Base-by-base conservation (phyloP, 371 early-diverging fungal species). In the Mortierella sp. region DNA sequence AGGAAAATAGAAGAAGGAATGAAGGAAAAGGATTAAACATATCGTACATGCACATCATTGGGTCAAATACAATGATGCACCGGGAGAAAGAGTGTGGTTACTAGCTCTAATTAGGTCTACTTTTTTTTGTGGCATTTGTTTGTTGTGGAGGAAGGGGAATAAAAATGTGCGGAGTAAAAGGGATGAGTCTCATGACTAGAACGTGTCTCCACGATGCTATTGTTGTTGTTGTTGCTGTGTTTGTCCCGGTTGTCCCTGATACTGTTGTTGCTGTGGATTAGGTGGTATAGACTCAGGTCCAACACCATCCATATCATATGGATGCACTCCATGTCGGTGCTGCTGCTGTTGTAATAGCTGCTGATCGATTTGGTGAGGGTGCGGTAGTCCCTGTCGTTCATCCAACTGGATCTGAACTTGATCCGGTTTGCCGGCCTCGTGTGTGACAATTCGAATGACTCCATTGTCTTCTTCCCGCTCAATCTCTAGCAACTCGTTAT, bases 401-500 rank as follows among this genome's bases (percentile, higher is more conserved):
- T 68, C 68, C 21, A 68, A 3, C 10, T 68, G 68, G 16, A 75
- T 60, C 72, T 38, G 65, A 8, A 38, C 72, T 19, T 38, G 75
- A 60, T 72, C 76, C 11, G 58, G 71, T n/a, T 52, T 72, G 3
- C 34, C 70, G 9, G 63, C 26, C 45, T 73, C 74, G 45, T 83
- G 76, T 24, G 34, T 73, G n/a, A 38, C 77, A 0, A 71, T 57
- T 58, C 78, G 65, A 6, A 78, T 45, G 2, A 74, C 26, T 28
- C 84, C 80, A 68, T 75, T 71, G 16, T 84, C 80, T 24, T 84
- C 78, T 11, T 77, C 80, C 16, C 76, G 72, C 52, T 84, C 77
- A 21, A 77, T 47, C 34, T 80, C 80, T 24, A 75, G 78, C 50
- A 68, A 63, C 71, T 75, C 75, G 19, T 47, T 58, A 24, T 16